Conservation (phyloP, 2,329 filamentous ascomycete species). For the Neonectria magnoliae region DNA sequence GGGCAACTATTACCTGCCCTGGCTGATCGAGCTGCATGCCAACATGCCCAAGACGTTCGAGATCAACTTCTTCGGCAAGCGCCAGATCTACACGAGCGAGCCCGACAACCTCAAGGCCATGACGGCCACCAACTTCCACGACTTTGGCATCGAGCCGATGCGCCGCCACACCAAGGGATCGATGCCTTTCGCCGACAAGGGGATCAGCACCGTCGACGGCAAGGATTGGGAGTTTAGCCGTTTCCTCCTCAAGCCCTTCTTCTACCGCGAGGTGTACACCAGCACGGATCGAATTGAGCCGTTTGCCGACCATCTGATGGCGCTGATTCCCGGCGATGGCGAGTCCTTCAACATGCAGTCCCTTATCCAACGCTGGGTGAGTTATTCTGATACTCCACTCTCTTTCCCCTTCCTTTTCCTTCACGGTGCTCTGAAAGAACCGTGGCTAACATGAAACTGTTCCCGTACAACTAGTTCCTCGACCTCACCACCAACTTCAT, state of each 20-base stretch:
- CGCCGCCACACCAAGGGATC: conserved; percentile 29
- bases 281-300: conserved; percentile 32
- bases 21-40: conserved; percentile 31
- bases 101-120: conserved; percentile 36
- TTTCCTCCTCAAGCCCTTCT: conserved; percentile 34
- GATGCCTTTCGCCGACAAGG: conserved; percentile 33
- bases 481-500: conserved; percentile 32
- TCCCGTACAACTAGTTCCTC: conserved; percentile 24
- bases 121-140: conserved; percentile 35
- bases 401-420: neutral
- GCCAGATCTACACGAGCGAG: conserved; percentile 34
- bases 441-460: neutral
- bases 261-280: conserved; percentile 33
- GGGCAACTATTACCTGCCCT: conserved; percentile 31
- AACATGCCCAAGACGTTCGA: conserved; percentile 34
- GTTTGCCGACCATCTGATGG: conserved; percentile 26
- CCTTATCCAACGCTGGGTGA: conserved; percentile 29
- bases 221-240: conserved; percentile 35
- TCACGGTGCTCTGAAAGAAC: neutral
- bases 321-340: conserved; percentile 26
- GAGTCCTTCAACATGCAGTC: conserved; percentile 30
- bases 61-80: conserved; percentile 34
- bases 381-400: neutral
- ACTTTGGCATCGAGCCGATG: conserved; percentile 35
- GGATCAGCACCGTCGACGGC: conserved; percentile 30